Evolutionary conservation across 192 early-diverging fungal species (phyloP), one percentile per base, ranked within the genome.

Genomic region (Coemansia pectinata): DNA sequence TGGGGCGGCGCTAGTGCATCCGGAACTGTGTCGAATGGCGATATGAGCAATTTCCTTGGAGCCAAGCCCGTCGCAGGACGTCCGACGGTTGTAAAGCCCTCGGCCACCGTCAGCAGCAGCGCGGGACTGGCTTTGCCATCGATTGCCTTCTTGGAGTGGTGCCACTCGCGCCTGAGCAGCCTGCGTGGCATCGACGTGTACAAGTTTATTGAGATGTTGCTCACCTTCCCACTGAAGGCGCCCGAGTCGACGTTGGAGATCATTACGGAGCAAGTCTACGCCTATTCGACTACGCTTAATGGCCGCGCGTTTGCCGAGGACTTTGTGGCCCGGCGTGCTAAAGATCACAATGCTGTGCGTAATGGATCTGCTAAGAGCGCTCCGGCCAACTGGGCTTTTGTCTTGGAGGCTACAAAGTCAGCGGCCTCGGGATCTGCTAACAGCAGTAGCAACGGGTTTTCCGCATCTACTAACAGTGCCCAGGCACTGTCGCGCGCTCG

Each of bases 241-340:
- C 80, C 87, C 39, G 85, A 88, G 5, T 78, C 82, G 27, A 88
- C 90, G 4, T 72, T 90, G 12, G 91, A 92, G 63, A 92, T 92
- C 48, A 92, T 94, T 42, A 85, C 90, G 33, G 92, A 92, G 66
- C 86, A 87, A 63, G 85, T 92, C 45, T 90, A 92, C 72, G 89
- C 89, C n/a, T 86, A 90, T 70, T 92, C 92, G 1, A 70, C 85
- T 25, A 85, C 87, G 9, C 79, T 94, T 69, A 88, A 92, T 63
- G 90, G 91, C 48, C 88, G 90, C 39, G 88, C 87, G 9, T 94
- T 94, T 81, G 89, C 92, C 21, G 86, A 90, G 21, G 92, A 94
- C 70, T 94, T 92, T 77, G 85, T 90, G 53, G 89, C 87, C 66
- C 87, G 90, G 29, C 87, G 92, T 60, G 89, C 88, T 72, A 90